These are phyloP conservation scores for Backusella psychrophila DNA, from an alignment of 192 early-diverging fungal genomes.

Conservation along the genomic window DNA sequence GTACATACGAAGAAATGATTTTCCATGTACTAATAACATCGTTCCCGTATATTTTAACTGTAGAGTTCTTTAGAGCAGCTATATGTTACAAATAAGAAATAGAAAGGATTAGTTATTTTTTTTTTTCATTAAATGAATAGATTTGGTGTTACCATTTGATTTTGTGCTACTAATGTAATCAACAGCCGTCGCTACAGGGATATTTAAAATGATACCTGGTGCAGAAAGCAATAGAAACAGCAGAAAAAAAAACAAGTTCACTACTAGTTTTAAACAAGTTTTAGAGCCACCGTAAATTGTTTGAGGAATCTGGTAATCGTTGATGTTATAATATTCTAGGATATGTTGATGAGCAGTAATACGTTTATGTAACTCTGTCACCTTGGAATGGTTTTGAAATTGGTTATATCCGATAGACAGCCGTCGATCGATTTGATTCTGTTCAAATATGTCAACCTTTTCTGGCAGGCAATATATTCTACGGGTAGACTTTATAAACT, in stretches of 20 bases:
- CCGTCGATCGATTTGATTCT: slow-evolving; percentile 84
- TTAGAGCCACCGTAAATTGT: slow-evolving; percentile 65
- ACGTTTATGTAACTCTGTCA: slow-evolving; percentile 71
- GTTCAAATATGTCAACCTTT: slow-evolving; percentile 81
- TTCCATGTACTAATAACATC: slow-evolving; percentile 99
- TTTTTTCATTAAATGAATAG: neutral
- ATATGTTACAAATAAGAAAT: slow-evolving; percentile 8
- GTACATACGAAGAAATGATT: slow-evolving; percentile 69
- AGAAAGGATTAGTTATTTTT: too few relatives aligned
- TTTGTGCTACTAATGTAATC: slow-evolving; percentile 52
- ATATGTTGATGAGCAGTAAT: slow-evolving; percentile 84
- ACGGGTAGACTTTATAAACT: slow-evolving; percentile 90
- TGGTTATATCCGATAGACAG: slow-evolving; percentile 82
- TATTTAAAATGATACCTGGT: slow-evolving; percentile 69
- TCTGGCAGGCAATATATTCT: slow-evolving; percentile 87
- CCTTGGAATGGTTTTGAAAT: slow-evolving; percentile 79
- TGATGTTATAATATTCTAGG: slow-evolving; percentile 90
- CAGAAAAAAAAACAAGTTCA: slow-evolving; percentile 66
- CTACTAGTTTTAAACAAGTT: slow-evolving; percentile 65
- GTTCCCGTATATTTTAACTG: slow-evolving; percentile 90
- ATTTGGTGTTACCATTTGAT: slow-evolving; percentile 37
- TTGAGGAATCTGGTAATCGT: slow-evolving; percentile 91
- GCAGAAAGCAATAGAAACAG: slow-evolving; percentile 75
- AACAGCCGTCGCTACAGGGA: slow-evolving; percentile 51
- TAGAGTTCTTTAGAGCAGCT: slow-evolving; percentile 82